Conservation (phyloP, 352 stramenopile species). For the Phytopythium mirpurense region DNA sequence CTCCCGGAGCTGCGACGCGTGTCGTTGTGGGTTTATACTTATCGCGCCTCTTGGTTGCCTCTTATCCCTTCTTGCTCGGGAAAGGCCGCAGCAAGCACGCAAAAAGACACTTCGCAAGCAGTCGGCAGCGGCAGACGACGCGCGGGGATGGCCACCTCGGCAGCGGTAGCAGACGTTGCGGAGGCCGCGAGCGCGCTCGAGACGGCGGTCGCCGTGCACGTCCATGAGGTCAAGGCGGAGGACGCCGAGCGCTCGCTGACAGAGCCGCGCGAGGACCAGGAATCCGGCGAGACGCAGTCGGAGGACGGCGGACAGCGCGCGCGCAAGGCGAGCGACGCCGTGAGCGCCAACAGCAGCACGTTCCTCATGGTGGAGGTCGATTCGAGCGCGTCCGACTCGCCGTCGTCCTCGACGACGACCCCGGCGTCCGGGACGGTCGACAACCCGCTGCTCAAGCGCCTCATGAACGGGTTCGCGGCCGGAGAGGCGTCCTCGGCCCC, state of each 20-base stretch:
- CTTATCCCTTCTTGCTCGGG: background rate
- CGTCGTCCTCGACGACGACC: constrained; percentile 24
- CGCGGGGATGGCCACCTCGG: background rate
- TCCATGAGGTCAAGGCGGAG: background rate
- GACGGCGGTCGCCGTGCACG: background rate
- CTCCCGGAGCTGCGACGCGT: too few relatives aligned
- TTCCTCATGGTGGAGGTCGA: constrained; percentile 9
- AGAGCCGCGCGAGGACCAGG: background rate
- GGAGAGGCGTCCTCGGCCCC: constrained; percentile 26
- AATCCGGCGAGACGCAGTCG: background rate
- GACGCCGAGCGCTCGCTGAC: background rate
- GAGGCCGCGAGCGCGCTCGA: background rate
- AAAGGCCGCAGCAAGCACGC: background rate
- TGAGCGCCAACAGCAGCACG: constrained; percentile 6
- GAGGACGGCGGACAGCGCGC: background rate
- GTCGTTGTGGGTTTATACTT: background rate
- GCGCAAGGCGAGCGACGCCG: constrained; percentile 4
- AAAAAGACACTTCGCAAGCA: too few relatives aligned
- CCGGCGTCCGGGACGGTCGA: constrained; percentile 22
- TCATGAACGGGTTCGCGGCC: constrained; percentile 14
- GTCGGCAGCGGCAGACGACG: too few relatives aligned
- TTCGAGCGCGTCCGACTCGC: constrained; percentile 24
- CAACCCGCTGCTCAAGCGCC: constrained; percentile 5
- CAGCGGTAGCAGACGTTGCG: background rate
- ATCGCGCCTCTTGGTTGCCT: background rate